Base-by-base conservation (phyloP, 352 stramenopile genomes). In the Pythium chondricola region DNA sequence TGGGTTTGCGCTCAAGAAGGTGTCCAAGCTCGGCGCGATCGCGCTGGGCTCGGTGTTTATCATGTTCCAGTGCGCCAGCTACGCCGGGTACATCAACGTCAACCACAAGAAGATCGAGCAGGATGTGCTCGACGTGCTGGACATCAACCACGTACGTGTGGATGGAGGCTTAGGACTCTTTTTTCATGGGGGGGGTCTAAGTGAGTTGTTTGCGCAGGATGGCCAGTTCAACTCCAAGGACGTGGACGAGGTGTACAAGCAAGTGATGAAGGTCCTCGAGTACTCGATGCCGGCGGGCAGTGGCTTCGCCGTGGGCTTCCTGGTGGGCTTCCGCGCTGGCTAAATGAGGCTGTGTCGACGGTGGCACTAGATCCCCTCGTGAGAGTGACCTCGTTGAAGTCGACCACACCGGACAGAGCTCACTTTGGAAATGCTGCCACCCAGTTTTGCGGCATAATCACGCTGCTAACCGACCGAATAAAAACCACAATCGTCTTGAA, bases 61-160 rank as follows among this genome's bases (percentile, higher is more conserved):
- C 17, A 53, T 83, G 16, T 66, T 96, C 61, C 90, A 98, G 68
- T 80, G 70, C 38, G 79, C 85, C 24, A 95, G 72, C 31, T 96
- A 93, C 60, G 77, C 69, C 25, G 92, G 88, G 24, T 97, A 97
- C 55, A 77, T 98, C 40, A 58, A 89, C 47, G 78, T 98, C 17
- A 75, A 98, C 67, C 96, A 95, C 75, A 77, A 85, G 43, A 95
- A 97, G 58, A 59, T 98, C 38, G 68, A 90, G 58, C 65, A 81
- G 6, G 81, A 95, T 51, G 39, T 90, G 24, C 74, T 70, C 51
- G 66, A 57, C 21, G 73, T 80, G 36, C 62, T 94, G 22, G 82
- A 96, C 38, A 67, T 88, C 26, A 87, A 91, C 58, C 74, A 93
- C 71, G 80, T 91, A 48, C 18, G n/a, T n/a, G n/a, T 11, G 41